These are phyloP conservation scores for Kalaharituber pfeilii DNA, from an alignment of 2,329 filamentous ascomycete genomes.

Conservation along the genomic window DNA sequence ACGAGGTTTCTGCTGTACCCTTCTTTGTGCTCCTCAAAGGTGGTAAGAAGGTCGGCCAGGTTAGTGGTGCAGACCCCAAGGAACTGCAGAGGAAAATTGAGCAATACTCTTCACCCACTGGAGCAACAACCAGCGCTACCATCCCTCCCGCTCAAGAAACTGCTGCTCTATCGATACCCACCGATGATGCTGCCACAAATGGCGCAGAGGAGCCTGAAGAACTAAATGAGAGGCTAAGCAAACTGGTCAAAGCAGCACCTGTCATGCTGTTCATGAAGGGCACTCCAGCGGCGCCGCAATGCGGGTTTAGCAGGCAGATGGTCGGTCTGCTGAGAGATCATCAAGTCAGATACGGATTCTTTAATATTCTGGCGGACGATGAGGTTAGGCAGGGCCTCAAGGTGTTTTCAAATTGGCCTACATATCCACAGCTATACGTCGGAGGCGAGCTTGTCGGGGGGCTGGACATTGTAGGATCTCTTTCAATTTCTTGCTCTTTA, in stretches of 20 bases:
- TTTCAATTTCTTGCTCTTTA: conserved; percentile 3
- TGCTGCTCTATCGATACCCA: conserved; percentile 7
- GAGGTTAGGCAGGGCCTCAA: conserved; percentile 93
- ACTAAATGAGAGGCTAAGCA: conserved; percentile 58
- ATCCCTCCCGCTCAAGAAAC: conserved; percentile 24
- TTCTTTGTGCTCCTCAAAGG: conserved; percentile 71
- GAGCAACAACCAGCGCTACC: conserved; percentile 27
- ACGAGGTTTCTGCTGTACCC: conserved; percentile 87
- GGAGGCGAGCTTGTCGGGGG: conserved; percentile 81
- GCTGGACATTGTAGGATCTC: conserved; percentile 66
- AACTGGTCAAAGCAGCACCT: conserved; percentile 83
- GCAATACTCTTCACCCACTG: conserved; percentile 42
- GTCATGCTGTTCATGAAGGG: conserved; percentile 99
- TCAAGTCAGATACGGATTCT: conserved; percentile 92
- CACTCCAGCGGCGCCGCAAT: conserved; percentile 72
- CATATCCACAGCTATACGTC: conserved; percentile 88
- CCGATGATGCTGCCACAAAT: conserved; percentile 30
- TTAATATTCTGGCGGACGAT: conserved; percentile 95
- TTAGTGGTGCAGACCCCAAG: conserved; percentile 76
- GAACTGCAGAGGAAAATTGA: conserved; percentile 78
- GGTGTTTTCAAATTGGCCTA: conserved; percentile 97
- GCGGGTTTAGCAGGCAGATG: conserved; percentile 81
- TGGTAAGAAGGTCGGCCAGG: conserved; percentile 59
- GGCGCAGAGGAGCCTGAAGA: conserved; percentile 46
- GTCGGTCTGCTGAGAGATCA: conserved; percentile 75